Base-by-base conservation (phyloP, 768 basidiomycete genomes). In the Chiua virens region DNA sequence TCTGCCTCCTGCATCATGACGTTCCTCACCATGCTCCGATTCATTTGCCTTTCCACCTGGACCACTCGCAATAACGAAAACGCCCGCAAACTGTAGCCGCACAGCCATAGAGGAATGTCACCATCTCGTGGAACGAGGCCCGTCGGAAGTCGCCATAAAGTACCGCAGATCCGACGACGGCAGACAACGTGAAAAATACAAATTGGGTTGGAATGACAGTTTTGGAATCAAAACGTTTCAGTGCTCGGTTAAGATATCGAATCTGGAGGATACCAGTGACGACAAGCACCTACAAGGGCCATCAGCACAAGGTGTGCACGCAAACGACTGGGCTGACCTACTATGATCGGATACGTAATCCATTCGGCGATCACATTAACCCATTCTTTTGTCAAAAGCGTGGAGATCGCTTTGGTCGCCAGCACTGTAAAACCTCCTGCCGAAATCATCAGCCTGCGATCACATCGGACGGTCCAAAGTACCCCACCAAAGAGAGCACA, bases 191-290 rank as follows among this genome's bases (percentile, higher is more conserved):
- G 74, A 98, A 98, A 49, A 93, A 78, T 27, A 96, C 92, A 66
- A 97, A 98, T 75, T 98, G 95, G 14, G 86, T 86, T 5, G 95
- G 96, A 56, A 98, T 92, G 22, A 98, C 95, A 46, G 86, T 89
- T 73, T 97, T 96, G 69, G 89, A 86, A 64, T 97, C 92, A 67
- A 98, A 98, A 20, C 85, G 81, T 85, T 92, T 95, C 41, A 98
- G 68, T 8, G 95, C 94, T 50, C 91, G 76, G 60, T 92, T 92
- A 45, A 91, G 77, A 63, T 92, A 92, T 57, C 79, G 77, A 53
- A 93, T 86, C 72, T 93, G 91, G n/a, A 89, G 85, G 42, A 92
- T 65, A 3, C 89, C 92, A 18, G 90, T 92, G 15, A 77, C 63
- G 21, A 82, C 46, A 25, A 92, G 79, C n/a, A 87, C 78, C 87